phyloP scores from a whole-genome alignment of 83 land plant species.

The Diphasiastrum complanatum region DNA sequence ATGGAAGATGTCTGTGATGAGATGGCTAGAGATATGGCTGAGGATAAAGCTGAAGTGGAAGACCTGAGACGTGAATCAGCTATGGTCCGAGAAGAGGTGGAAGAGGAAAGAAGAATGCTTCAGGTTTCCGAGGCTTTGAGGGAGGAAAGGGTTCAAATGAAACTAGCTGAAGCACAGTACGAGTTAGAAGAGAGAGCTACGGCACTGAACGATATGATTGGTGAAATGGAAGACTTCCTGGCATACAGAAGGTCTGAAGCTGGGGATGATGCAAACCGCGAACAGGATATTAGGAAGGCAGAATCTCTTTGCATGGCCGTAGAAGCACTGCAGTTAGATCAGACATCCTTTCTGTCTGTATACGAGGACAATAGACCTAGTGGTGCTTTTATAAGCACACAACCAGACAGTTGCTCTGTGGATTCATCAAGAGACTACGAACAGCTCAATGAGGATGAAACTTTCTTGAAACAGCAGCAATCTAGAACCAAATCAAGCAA shows the following conservation, averaged over 20 bases:
- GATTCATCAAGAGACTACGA: too few relatives aligned
- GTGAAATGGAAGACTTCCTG: slow-evolving; percentile 53
- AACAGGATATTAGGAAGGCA: too few relatives aligned
- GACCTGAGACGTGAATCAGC: slow-evolving; percentile 54
- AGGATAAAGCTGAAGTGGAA: slow-evolving; percentile 61
- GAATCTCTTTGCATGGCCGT: too few relatives aligned
- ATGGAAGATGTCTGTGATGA: slow-evolving; percentile 62
- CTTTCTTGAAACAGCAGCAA: too few relatives aligned
- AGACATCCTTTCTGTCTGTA: too few relatives aligned
- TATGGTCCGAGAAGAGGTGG: slow-evolving; percentile 55
- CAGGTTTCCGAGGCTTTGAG: slow-evolving; percentile 65
- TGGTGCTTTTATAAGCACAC: too few relatives aligned
- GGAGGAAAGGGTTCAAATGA: slow-evolving; percentile 83
- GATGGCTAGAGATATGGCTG: slow-evolving; percentile 54
- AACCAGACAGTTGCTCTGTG: too few relatives aligned
- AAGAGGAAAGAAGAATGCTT: slow-evolving; percentile 73
- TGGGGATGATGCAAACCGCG: too few relatives aligned
- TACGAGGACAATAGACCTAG: too few relatives aligned
- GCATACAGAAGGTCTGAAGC: slow-evolving; percentile 23
- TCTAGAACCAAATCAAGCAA: too few relatives aligned
- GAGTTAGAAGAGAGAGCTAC: slow-evolving; percentile 71
- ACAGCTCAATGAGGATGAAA: too few relatives aligned
- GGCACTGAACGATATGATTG: slow-evolving; percentile 51
- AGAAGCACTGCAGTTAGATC: too few relatives aligned
- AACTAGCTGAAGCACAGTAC: slow-evolving; percentile 61